Percentiles rank a stretch among this genome's conserved stretches.
Conservation (phyloP, 176 grass and related monocot species). For the Cenchrus purpureus region DNA sequence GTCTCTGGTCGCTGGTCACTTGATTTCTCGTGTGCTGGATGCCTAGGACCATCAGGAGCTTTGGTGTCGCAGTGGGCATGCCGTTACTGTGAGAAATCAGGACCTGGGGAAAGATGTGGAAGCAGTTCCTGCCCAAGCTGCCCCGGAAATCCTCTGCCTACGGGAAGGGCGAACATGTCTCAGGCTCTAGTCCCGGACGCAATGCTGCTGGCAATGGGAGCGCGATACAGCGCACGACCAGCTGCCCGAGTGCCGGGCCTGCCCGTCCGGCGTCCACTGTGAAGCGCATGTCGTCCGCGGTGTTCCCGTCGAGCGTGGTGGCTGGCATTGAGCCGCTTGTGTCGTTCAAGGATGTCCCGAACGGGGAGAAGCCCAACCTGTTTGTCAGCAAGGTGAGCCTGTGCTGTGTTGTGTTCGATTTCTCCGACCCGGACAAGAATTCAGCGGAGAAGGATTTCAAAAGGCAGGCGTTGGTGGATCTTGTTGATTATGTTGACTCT, state of each 20-base stretch:
- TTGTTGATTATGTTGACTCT: constrained; percentile 62
- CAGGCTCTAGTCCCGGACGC: constrained; percentile 24
- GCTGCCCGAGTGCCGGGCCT: constrained; percentile 46
- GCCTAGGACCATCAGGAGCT: constrained; percentile 2
- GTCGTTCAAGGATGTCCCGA: constrained; percentile 62
- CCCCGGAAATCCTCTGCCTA: constrained; percentile 61
- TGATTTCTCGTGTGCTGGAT: constrained; percentile 5
- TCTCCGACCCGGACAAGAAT: constrained; percentile 66
- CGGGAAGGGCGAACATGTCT: constrained; percentile 39
- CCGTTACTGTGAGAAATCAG: constrained; percentile 34
- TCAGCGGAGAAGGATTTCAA: constrained; percentile 71
- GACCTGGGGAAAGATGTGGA: constrained; percentile 55
- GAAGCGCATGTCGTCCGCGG: constrained; percentile 74
- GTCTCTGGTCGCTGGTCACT: not conserved
- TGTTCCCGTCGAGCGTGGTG: constrained; percentile 72
- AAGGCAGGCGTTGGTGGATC: constrained; percentile 62
- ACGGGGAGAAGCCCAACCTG: constrained; percentile 59
- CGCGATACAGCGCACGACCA: constrained; percentile 47
- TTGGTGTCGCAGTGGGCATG: constrained; percentile 27
- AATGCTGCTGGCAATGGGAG: constrained; percentile 32
- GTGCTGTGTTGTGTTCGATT: constrained; percentile 73
- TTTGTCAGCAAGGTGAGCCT: constrained; percentile 68
- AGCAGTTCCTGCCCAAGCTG: constrained; percentile 72
- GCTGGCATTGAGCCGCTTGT: constrained; percentile 67
- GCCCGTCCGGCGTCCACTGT: constrained; percentile 49